Evolutionary conservation across 23 red algal genomes (phyloP).

Genomic region (Gracilariopsis chorda): DNA sequence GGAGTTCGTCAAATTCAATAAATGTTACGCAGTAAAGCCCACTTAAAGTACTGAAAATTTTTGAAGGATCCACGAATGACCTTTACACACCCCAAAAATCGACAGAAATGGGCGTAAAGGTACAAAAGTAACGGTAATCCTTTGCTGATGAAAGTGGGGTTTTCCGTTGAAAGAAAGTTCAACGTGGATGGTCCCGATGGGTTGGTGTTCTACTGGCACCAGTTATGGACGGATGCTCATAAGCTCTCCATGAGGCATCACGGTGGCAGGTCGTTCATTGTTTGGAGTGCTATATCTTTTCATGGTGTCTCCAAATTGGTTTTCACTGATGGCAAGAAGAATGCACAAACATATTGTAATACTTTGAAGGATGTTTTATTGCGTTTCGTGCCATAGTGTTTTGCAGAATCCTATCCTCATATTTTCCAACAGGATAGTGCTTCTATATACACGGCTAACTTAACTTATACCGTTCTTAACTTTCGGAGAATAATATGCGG

Average conservation of each 20-base stretch:
- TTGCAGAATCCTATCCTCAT: background rate
- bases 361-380: too few relatives aligned
- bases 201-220: background rate
- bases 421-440: background rate
- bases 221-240: background rate
- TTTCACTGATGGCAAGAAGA: background rate
- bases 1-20: too few relatives aligned
- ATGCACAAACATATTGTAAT: background rate
- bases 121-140: too few relatives aligned
- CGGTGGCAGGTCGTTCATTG: background rate
- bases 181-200: background rate
- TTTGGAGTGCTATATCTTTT: constrained; percentile 15
- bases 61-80: too few relatives aligned
- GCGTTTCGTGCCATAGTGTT: background rate
- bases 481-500: background rate
- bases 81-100: too few relatives aligned
- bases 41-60: too few relatives aligned
- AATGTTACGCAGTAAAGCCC: too few relatives aligned
- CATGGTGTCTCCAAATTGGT: background rate
- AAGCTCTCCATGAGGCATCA: background rate
- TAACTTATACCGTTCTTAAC: background rate
- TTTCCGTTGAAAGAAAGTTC: background rate
- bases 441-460: background rate
- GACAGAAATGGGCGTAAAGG: too few relatives aligned
- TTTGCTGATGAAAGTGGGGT: background rate